Base-by-base conservation (phyloP, 805 yeast species). In the Barnettozyma vustinii region DNA sequence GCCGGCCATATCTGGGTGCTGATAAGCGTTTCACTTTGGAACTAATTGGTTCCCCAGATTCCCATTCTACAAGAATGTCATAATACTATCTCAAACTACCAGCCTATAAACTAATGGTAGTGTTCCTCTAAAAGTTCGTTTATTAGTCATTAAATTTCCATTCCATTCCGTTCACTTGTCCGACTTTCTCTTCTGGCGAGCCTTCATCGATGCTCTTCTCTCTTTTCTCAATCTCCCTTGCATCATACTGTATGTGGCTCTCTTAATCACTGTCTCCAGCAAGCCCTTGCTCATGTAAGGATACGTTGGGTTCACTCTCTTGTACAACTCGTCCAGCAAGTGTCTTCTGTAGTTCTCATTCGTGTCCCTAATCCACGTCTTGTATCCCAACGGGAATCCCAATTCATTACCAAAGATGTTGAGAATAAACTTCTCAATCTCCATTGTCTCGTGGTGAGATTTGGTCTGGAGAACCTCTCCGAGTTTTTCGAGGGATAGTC, bases 341-440 rank as follows among this genome's bases (percentile, higher is more conserved):
- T 64, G 56, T 10, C 63, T 63, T 39, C 96, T 72, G 52, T 77
- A 76, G 5, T 64, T 67, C 46, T 72, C 75, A 1, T 77, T 72
- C 0, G 94, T 85, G 59, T 85, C 96, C 53, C 96, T 73, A 40
- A 87, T 82, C 96, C 96, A 89, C 0, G 96, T 86, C 58, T 79
- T 79, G 53, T 80, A 76, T 5, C 96, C 96, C 26, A 89, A 63
- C 26, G 83, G 81, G 65, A 87, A 88, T 5, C 84, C 82, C 46
- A 87, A 73, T 18, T 76, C 80, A 39, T 74, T 70, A 40, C 73
- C 75, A 52, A 83, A 75, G 37, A 82, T 72, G 41, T 72, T 68
- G 32, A 84, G 58, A 16, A 84, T 72, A 41, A 71, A 71, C 33
- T 71, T 66, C 56, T 83, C 89, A 18, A 84, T 64, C 43, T 69